These are phyloP conservation scores for Hyphopichia burtonii DNA, from an alignment of 1,139 yeast species.

Conservation along the genomic window DNA sequence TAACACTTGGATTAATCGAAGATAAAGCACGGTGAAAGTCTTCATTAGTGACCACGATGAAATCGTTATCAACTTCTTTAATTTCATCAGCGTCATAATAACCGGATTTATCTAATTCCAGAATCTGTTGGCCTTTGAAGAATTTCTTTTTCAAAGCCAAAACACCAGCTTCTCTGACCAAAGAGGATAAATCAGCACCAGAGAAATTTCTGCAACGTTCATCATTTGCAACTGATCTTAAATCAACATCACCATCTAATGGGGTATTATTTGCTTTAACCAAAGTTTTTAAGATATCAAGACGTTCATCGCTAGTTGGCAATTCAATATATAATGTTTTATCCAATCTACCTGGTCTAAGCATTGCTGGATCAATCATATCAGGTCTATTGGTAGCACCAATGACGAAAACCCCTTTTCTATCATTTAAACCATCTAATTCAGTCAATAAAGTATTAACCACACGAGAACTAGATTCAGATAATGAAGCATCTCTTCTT, in stretches of 20 bases:
- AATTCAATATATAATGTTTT: constrained; percentile 89
- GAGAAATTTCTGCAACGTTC: constrained; percentile 84
- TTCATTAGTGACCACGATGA: constrained; percentile 54
- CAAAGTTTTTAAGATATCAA: constrained; percentile 78
- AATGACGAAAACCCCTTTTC: constrained; percentile 89
- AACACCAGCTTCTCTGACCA: constrained; percentile 92
- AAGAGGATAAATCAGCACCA: constrained; percentile 93
- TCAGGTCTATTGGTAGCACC: constrained; percentile 98
- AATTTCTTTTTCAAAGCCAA: constrained; percentile 74
- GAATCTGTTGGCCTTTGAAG: constrained; percentile 49
- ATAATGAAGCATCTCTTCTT: constrained; percentile 79
- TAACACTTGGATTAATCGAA: constrained; percentile 85
- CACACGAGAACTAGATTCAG: constrained; percentile 91
- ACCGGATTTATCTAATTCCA: constrained; percentile 49
- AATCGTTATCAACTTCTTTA: constrained; percentile 16
- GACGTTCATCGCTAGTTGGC: constrained; percentile 74
- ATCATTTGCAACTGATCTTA: constrained; percentile 64
- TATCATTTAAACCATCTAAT: constrained; percentile 88
- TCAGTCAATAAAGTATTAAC: constrained; percentile 94
- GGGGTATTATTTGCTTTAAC: constrained; percentile 76
- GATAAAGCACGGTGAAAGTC: constrained; percentile 75
- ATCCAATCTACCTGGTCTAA: constrained; percentile 94
- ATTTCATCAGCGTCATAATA: constrained; percentile 32
- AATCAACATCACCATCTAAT: constrained; percentile 59
- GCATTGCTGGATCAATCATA: constrained; percentile 98